Base-by-base conservation (phyloP, 768 basidiomycete genomes). In the Tricholoma sp. region DNA sequence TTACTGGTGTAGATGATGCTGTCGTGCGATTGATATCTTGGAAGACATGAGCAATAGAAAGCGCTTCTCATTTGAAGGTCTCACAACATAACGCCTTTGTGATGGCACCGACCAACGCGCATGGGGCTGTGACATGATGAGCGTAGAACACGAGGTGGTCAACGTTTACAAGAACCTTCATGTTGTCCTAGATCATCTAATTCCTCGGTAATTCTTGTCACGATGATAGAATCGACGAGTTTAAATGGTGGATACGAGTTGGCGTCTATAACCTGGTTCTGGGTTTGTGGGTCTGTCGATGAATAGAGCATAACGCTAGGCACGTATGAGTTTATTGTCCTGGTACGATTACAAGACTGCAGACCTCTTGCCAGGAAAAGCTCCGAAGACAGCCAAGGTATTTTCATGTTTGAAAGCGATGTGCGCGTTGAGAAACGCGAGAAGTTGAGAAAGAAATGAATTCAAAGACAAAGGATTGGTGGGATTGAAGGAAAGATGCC, bases 371-470 rank as follows among this genome's bases (percentile, higher is more conserved):
- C 83, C 84, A 1, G 91, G 90, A 48, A 94, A 77, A 4, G 95
- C 96, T 7, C 85, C 96, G 67, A 93, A 96, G 54, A 98, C 89
- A 6, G 94, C 91, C 37, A 99, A 78, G 4, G 89, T 83, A 67
- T 99, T 99, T 69, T 96, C 94, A 73, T 94, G 88, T 61, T 88
- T 84, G 59, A 84, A 81, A 1, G 94, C 94, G 58, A 98, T 81
- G 72, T 98, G 94, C 3, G 94, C 83, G 66, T 99, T 98, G 65
- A 96, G 76, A 65, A 98, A 96, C 31, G 90, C 87, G 56, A 98
- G 81, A 28, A 97, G 75, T 64, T 94, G 90, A 2, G 91, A 84
- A 47, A 98, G 77, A 67, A 98, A 97, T 1, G 79, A 63, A 17
- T 80, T 72, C 44, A 98, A 79, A 1, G 86, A 68, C 11, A 98